These are phyloP conservation scores for Microbotryum lychnidis-dioicae DNA, from an alignment of 1,284 basidiomycete species.

Conservation along the genomic window DNA sequence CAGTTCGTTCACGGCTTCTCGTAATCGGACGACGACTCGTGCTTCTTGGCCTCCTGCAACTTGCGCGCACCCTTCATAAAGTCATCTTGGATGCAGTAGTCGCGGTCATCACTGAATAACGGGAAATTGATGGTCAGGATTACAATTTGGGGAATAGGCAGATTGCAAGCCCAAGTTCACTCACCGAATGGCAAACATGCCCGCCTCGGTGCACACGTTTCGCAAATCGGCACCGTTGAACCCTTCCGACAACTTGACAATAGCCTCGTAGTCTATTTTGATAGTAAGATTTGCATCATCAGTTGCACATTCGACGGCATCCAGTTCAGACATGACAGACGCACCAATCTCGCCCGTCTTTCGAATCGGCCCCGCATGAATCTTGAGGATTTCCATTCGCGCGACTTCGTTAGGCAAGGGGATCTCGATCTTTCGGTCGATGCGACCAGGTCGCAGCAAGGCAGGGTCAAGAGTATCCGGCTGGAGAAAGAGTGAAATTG, in stretches of 20 bases:
- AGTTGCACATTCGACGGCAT: background rate
- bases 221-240: conserved; percentile 95
- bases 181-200: conserved; percentile 91
- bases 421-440: conserved; percentile 98
- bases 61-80: conserved; percentile 97
- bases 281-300: background rate
- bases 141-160: background rate
- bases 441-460: conserved; percentile 84
- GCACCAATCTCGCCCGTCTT: conserved; percentile 73
- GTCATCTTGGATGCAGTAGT: conserved; percentile 88
- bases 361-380: conserved; percentile 89
- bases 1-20: background rate
- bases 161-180: conserved; percentile 8
- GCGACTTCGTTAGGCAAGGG: conserved; percentile 97
- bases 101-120: conserved; percentile 47
- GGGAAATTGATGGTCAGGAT: conserved; percentile 2
- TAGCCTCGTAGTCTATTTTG: conserved; percentile 73
- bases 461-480: conserved; percentile 97
- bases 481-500: conserved; percentile 1
- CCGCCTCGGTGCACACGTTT: conserved; percentile 95
- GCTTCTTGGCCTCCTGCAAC: conserved; percentile 51
- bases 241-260: conserved; percentile 89
- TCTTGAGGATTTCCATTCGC: conserved; percentile 88
- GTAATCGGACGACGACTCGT: conserved; percentile 31
- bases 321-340: background rate